Base-by-base conservation (phyloP, 31 red algal genomes). In the Asparagopsis taxiformis region DNA sequence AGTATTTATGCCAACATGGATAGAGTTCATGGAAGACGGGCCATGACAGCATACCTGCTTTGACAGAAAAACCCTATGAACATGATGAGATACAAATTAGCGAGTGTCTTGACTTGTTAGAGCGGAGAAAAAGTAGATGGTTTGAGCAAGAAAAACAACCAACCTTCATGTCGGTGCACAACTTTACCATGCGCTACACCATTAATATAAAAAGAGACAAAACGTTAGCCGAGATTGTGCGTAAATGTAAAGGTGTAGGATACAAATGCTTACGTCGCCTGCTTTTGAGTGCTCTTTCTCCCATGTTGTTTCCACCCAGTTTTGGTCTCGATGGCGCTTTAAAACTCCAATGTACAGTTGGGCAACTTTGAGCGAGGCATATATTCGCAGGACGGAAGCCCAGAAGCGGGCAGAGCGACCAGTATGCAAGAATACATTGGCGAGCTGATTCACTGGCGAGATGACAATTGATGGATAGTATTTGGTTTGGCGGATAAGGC, bases 51-150 rank as follows among this genome's bases (percentile, higher is more conserved):
- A 10, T 64, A 85, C 81, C 81, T 77, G 82, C 70, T 37, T 86
- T 86, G 39, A 86, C 82, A 59, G 75, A 86, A 68, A 86, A 86
- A 5, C 82, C 82, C 82, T 84, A 9, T 46, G 41, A 6, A n/a
- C n/a, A n/a, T n/a, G n/a, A n/a, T n/a, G n/a, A n/a, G n/a, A n/a
- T n/a, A n/a, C n/a, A n/a, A n/a, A n/a, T n/a, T n/a, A n/a, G n/a
- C n/a, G n/a, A n/a, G n/a, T n/a, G n/a, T n/a, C n/a, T n/a, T n/a
- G n/a, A n/a, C n/a, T n/a, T n/a, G n/a, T n/a, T n/a, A n/a, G n/a
- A n/a, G n/a, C n/a, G n/a, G n/a, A n/a, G n/a, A n/a, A n/a, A n/a
- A n/a, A n/a, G n/a, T n/a, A n/a, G n/a, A n/a, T n/a, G n/a, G n/a
- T n/a, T n/a, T n/a, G n/a, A n/a, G n/a, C n/a, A n/a, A n/a, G n/a